Percentiles rank a stretch among this genome's conserved stretches.
Conservation (phyloP, 306 rosid genomes). For the Vicia faba region DNA sequence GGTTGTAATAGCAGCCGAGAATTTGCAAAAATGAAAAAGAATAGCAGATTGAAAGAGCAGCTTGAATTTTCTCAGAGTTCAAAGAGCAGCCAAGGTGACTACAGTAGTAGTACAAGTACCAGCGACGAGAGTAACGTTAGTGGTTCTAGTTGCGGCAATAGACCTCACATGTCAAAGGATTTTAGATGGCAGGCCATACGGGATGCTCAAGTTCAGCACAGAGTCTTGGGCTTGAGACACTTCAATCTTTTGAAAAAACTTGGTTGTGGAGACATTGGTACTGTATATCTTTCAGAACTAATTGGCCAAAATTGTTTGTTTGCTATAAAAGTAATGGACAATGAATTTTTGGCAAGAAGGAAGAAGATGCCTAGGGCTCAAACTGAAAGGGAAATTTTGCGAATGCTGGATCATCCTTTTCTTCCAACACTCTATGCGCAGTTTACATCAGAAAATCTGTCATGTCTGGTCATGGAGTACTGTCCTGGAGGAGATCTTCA, state of each 20-base stretch:
- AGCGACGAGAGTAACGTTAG: constrained; percentile 90
- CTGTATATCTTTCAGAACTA: constrained; percentile 94
- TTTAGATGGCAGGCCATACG: constrained; percentile 89
- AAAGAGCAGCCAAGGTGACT: constrained; percentile 94
- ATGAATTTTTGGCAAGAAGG: constrained; percentile 89
- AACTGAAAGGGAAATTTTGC: constrained; percentile 93
- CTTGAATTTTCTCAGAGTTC: constrained; percentile 96
- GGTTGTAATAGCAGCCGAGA: constrained; percentile 49
- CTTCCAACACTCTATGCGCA: constrained; percentile 92
- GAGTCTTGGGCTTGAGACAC: constrained; percentile 74
- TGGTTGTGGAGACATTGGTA: constrained; percentile 99
- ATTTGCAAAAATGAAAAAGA: constrained; percentile 53
- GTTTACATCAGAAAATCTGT: constrained; percentile 88
- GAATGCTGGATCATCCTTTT: constrained; percentile 98
- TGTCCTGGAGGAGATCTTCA: constrained; percentile 99
- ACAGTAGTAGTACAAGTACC: constrained; percentile 93
- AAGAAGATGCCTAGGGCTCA: constrained; percentile 98
- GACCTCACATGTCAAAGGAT: constrained; percentile 99
- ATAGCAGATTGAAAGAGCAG: constrained; percentile 58
- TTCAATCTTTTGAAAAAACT: constrained; percentile 96
- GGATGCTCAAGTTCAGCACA: constrained; percentile 66
- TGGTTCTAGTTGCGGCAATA: constrained; percentile 85
- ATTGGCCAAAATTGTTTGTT: constrained; percentile 75
- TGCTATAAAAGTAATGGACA: constrained; percentile 99
- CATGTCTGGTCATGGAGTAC: constrained; percentile 94